These are phyloP conservation scores for Talaromyces sp. DNA, from an alignment of 2,329 filamentous ascomycete species.

Conservation along the genomic window DNA sequence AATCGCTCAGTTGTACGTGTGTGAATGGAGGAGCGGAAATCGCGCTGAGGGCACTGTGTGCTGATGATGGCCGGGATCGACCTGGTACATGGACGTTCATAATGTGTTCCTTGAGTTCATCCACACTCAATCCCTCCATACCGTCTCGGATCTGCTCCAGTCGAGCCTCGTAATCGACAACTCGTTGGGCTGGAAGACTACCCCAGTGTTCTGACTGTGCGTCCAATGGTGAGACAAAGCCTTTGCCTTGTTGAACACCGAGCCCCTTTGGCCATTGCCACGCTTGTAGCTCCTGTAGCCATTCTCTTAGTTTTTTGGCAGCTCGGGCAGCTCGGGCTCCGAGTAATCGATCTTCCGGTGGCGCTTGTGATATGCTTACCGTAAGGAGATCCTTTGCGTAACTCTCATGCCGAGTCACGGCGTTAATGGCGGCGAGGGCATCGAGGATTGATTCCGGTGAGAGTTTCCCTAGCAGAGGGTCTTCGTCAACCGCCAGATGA, in stretches of 20 bases:
- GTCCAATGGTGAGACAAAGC: conserved; percentile 38
- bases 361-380: conserved; percentile 54
- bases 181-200: conserved; percentile 62
- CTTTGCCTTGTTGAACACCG: conserved; percentile 39
- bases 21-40: conserved; percentile 38
- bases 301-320: conserved; percentile 56
- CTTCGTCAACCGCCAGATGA: conserved; percentile 37
- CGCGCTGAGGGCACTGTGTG: conserved; percentile 41
- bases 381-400: conserved; percentile 40
- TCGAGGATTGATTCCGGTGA: conserved; percentile 53
- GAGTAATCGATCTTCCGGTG: conserved; percentile 55
- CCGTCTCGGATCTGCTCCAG: conserved; percentile 65
- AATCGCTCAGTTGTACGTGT: conserved; percentile 76
- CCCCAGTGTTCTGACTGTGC: conserved; percentile 58
- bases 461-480: conserved; percentile 50
- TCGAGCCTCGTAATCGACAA: conserved; percentile 66
- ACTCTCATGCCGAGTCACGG: conserved; percentile 37
- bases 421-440: conserved; percentile 46
- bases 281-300: conserved; percentile 55
- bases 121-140: conserved; percentile 43
- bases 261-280: conserved; percentile 55
- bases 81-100: conserved; percentile 72
- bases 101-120: conserved; percentile 86
- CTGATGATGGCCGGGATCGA: conserved; percentile 52
- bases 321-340: conserved; percentile 58